Evolutionary conservation across 1,139 yeast genomes (phyloP).

Genomic region (Blastobotrys illinoisensis): DNA sequence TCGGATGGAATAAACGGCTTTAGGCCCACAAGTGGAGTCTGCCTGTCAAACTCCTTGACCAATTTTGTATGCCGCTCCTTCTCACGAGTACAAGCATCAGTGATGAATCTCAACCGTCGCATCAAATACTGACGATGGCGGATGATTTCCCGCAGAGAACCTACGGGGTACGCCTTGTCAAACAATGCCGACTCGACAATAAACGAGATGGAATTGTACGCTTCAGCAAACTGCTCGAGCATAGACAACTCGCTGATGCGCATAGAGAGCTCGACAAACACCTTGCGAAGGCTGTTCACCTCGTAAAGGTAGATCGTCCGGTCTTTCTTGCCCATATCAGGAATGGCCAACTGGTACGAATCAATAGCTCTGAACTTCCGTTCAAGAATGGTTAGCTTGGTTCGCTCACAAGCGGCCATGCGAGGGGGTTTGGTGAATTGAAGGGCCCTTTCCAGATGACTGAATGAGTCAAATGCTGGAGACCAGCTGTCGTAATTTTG

Average conservation of each 20-base stretch:
- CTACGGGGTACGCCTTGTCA: not conserved
- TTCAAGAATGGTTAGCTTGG: not conserved
- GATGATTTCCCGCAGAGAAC: not conserved
- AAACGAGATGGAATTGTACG: not conserved
- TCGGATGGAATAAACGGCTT: not conserved
- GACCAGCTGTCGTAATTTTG: not conserved
- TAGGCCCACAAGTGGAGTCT: not conserved
- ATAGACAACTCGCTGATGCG: not conserved
- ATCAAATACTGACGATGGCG: not conserved
- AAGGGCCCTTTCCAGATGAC: not conserved
- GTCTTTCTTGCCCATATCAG: not conserved
- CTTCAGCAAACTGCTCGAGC: not conserved
- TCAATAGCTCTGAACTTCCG: not conserved
- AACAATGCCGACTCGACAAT: not conserved
- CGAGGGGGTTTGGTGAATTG: not conserved
- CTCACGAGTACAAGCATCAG: not conserved
- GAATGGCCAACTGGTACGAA: not conserved
- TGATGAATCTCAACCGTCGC: not conserved
- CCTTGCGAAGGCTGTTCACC: not conserved
- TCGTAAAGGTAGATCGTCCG: not conserved
- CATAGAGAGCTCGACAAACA: not conserved
- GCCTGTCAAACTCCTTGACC: not conserved
- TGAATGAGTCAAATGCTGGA: not conserved
- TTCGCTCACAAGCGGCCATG: not conserved
- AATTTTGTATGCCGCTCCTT: not conserved